Evolutionary conservation across 2,329 filamentous ascomycete genomes (phyloP).

Genomic region (Alternaria metachromatica): DNA sequence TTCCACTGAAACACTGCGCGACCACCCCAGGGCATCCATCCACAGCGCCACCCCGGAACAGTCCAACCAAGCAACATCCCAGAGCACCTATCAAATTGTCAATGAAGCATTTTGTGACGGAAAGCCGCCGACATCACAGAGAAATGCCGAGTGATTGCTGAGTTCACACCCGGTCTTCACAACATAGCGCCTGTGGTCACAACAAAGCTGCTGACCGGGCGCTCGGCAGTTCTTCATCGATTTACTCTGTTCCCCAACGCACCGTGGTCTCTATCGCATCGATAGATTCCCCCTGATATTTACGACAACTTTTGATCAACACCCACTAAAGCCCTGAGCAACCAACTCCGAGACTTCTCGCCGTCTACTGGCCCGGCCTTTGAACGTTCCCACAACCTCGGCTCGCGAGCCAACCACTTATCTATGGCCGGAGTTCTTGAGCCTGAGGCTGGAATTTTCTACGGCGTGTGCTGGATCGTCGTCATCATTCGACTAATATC

Average conservation of each 20-base stretch:
- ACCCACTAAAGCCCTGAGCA: slow-evolving; percentile 6
- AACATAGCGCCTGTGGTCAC: slow-evolving; percentile 1
- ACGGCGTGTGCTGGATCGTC: slow-evolving; percentile 43
- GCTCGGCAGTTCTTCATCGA: slow-evolving; percentile 2
- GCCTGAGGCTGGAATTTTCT: slow-evolving; percentile 45
- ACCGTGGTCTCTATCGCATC: slow-evolving; percentile 3
- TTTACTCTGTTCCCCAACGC: slow-evolving; percentile 2
- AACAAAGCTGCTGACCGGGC: slow-evolving; percentile 3
- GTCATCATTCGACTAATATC: slow-evolving; percentile 38
- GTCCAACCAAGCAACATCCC: slow-evolving; percentile 11
- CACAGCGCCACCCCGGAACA: slow-evolving; percentile 6
- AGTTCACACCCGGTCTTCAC: not conserved
- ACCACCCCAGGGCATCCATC: slow-evolving; percentile 6
- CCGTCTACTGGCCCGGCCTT: not conserved
- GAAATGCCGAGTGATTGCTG: slow-evolving; percentile 9
- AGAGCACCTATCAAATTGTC: slow-evolving; percentile 5
- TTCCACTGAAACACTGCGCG: slow-evolving; percentile 3
- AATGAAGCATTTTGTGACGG: not conserved
- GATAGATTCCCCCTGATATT: slow-evolving; percentile 8
- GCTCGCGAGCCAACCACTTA: slow-evolving; percentile 5
- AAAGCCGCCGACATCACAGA: slow-evolving; percentile 3
- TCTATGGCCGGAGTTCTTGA: slow-evolving; percentile 37
- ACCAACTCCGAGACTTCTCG: not conserved
- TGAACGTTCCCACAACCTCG: slow-evolving; percentile 9
- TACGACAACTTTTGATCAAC: not conserved